Evolutionary conservation across 2,329 filamentous ascomycete species (phyloP), one percentile per base, ranked within the genome.

Genomic region (Fusarium subglutinans): DNA sequence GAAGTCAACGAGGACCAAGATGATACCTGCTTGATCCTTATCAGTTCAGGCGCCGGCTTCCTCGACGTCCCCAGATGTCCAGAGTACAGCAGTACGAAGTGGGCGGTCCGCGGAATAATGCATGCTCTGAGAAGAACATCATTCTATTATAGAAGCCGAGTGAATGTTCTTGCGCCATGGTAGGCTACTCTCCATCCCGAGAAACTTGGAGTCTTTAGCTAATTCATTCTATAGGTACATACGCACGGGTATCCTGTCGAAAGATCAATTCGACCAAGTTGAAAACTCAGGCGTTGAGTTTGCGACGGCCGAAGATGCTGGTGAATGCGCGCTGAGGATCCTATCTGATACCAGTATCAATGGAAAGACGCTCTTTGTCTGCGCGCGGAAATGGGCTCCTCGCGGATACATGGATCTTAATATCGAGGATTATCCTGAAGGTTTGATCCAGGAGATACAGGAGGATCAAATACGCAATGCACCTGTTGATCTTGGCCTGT

Each of bases 71-170:
- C 64, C 0, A 66, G 64, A 14, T 30, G 22, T 5, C 64, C 44
- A 6, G 64, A 67, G n/a, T 67, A 67, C 7, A 66, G 64, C 10
- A 67, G 64, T 8, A 67, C 51, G 1, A 67, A 66, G 8, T 67
- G 64, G 64, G 64, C 61, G 7, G 51, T 66, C 6, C 64, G 51
- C 8, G 51, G 64, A 33, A 66, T 67, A 4, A 66, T 67, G 64
- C 64, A 66, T 24, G 26, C 62, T 17, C 18, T 67, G 11, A 11
- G 64, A 28, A 30, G 64, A 17, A 67, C 45, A 2, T 14, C 64
- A 3, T 66, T 66, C 1, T 67, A 45, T 6, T 59, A 53, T 30
- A 40, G 51, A 4, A 59, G 62, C 8, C n/a, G 64, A 17, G 62
- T 66, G 12, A 66, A 67, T 15, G 28, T 53, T 0, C 66, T 67